Evolutionary conservation across 2,329 filamentous ascomycete species (phyloP), one percentile per base, ranked within the genome.

Genomic region (Passalora sequoiae): DNA sequence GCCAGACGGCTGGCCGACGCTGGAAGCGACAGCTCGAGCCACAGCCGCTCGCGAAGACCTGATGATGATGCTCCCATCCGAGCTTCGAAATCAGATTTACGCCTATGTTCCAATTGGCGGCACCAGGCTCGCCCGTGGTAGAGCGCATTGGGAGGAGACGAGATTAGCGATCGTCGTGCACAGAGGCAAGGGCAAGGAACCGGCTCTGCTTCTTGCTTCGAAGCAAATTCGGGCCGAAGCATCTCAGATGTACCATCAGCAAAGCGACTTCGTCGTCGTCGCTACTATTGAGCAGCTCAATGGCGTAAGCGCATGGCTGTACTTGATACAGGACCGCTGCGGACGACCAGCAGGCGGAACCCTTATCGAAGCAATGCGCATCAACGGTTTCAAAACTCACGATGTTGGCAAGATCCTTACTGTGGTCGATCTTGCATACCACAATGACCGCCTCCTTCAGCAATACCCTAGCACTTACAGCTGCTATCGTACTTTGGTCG

Each of bases 171-270:
- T 15, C 28, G n/a, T 2, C 6, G 28, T 30, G 16, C 16, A 15
- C 28, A 7, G 28, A 6, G 28, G 28, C 15, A 15, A 32, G 30
- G 16, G 30, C 15, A 32, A 20, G 12, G 29, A 30, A 33, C 47
- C 52, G 10, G 12, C 44, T 6, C 32, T 55, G 4, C 45, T 53
- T 29, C 24, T 17, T 9, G 25, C 36, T 3, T 46, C 42, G 10
- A 44, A 38, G 20, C n/a, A 21, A 9, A 43, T 55, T 28, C 28
- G 48, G 7, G 12, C 9, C 27, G 51, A 54, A 21, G 35, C 44
- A 4, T 32, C 12, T 7, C n/a, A 13, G 2, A 32, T 17, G 30
- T 32, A 12, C 13, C 20, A 32, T 17, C 6, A 13, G 4, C 10
- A 8, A 7, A 6, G 13, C 4, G 2, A 5, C 6, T 32, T 32